A percentile compares a stretch with the other conserved stretches of the same genome.
Conservation (phyloP, 148 eudicot species). For the Arctostaphylos glauca region DNA sequence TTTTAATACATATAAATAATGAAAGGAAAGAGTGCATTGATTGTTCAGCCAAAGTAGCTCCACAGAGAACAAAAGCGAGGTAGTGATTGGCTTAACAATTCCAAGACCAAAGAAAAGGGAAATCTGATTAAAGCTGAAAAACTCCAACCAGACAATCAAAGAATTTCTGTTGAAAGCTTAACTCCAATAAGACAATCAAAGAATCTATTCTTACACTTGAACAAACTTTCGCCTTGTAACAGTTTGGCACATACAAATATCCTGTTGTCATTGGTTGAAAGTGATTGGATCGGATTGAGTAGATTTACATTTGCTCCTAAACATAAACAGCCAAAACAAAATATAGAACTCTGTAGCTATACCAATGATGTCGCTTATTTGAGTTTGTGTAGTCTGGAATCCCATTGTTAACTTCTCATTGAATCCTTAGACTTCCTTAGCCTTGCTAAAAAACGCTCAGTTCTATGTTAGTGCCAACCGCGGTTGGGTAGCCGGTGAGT, state of each 20-base stretch:
- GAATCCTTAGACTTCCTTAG: too few relatives aligned
- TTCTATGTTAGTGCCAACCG: too few relatives aligned
- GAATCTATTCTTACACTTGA: background rate
- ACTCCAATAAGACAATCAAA: background rate
- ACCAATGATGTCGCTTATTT: too few relatives aligned
- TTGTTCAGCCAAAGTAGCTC: background rate
- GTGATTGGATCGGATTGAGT: background rate
- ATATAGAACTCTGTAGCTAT: too few relatives aligned
- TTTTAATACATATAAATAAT: background rate
- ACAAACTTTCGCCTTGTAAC: background rate
- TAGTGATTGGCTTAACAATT: background rate
- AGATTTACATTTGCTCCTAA: background rate
- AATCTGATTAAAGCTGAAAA: background rate
- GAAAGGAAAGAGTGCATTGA: background rate
- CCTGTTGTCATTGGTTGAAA: background rate
- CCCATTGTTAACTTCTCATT: too few relatives aligned
- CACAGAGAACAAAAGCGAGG: background rate
- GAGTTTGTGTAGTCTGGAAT: too few relatives aligned
- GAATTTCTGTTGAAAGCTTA: background rate
- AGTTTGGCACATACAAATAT: background rate
- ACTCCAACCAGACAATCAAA: background rate
- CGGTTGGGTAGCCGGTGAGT: too few relatives aligned
- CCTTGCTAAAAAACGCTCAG: too few relatives aligned
- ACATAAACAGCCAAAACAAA: too few relatives aligned
- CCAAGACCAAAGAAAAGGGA: slow-evolving; percentile 7